Evolutionary conservation across 1,284 basidiomycete genomes (phyloP).

Genomic region (Papiliotrema fonsecae): DNA sequence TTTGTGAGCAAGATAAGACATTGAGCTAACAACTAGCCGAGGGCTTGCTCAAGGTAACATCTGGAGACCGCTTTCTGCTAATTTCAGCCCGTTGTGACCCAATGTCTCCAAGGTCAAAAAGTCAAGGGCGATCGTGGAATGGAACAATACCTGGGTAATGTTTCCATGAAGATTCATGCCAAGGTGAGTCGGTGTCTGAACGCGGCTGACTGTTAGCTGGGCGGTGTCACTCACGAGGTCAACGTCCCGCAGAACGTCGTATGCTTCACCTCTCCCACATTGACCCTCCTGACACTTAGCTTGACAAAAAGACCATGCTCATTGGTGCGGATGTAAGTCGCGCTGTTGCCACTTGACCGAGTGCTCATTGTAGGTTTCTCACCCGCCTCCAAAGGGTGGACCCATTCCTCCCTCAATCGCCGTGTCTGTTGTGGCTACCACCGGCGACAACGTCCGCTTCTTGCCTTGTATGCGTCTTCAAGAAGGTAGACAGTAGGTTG

Average conservation of each 20-base stretch:
- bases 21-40: slow-evolving; percentile 7
- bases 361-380: slow-evolving; percentile 12
- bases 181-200: slow-evolving; percentile 27
- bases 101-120: slow-evolving; percentile 46
- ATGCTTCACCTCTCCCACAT: not conserved
- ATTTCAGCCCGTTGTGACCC: slow-evolving; percentile 38
- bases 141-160: slow-evolving; percentile 48
- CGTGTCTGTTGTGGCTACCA: slow-evolving; percentile 47
- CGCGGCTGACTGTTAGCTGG: slow-evolving; percentile 39
- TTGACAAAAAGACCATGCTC: slow-evolving; percentile 48
- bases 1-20: no score
- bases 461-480: slow-evolving; percentile 48
- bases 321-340: slow-evolving; percentile 47
- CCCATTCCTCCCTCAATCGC: slow-evolving; percentile 49
- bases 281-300: slow-evolving; percentile 12
- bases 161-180: slow-evolving; percentile 47
- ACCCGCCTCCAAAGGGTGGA: slow-evolving; percentile 29
- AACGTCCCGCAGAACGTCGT: slow-evolving; percentile 14
- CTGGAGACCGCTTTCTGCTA: not conserved
- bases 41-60: slow-evolving; percentile 9
- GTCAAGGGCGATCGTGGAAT: slow-evolving; percentile 39
- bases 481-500: slow-evolving; percentile 38
- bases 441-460: slow-evolving; percentile 44
- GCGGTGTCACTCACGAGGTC: slow-evolving; percentile 50
- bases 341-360: slow-evolving; percentile 1